Evolutionary conservation across 2,329 filamentous ascomycete genomes (phyloP).

Genomic region (Stenocarpella maydis): DNA sequence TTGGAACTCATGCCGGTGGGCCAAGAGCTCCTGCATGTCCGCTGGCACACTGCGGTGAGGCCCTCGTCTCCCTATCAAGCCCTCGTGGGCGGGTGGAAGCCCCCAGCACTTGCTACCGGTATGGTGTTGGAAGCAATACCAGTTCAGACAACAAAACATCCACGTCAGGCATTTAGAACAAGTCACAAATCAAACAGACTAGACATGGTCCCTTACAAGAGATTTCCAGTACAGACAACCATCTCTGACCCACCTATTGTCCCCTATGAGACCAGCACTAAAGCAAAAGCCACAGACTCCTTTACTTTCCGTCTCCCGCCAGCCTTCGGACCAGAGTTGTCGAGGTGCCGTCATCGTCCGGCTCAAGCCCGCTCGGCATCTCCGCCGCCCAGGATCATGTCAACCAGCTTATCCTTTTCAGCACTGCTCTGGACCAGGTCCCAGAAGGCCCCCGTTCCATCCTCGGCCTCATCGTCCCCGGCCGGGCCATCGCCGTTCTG

Average conservation of each 20-base stretch:
- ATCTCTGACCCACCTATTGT: constrained; percentile 2
- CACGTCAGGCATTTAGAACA: not conserved
- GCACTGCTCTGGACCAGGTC: constrained; percentile 43
- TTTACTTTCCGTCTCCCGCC: not conserved
- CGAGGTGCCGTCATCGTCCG: too few species aligned
- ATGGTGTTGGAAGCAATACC: too few species aligned
- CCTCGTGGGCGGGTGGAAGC: not conserved
- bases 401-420: constrained; percentile 41
- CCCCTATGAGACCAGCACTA: not conserved
- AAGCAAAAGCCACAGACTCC: not conserved
- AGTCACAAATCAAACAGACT: too few species aligned
- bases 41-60: too few species aligned
- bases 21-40: too few species aligned
- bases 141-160: too few species aligned
- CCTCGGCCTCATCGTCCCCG: constrained; percentile 31
- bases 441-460: constrained; percentile 42
- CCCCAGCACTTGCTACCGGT: not conserved
- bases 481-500: constrained; percentile 14
- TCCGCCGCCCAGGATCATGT: constrained; percentile 41
- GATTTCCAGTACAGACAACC: not conserved
- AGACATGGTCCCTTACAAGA: not conserved
- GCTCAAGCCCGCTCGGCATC: constrained; percentile 7
- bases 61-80: too few species aligned
- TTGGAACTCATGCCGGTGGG: not conserved
- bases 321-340: not conserved